Conservation (phyloP, 441 rosid species). For the Croton laevigatus region DNA sequence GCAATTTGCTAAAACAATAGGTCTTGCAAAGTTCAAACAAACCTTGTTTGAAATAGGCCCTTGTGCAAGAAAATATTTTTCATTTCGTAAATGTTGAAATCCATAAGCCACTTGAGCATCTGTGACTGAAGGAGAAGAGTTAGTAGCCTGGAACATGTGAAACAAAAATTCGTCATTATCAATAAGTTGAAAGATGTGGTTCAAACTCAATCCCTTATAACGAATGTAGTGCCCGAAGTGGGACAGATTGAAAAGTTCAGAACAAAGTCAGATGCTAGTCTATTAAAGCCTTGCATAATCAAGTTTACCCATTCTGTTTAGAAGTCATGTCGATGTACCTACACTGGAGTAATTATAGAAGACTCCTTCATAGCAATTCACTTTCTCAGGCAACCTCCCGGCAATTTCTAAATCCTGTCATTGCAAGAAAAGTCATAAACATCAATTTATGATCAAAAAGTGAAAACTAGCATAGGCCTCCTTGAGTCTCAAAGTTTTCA, state of each 20-base stretch:
- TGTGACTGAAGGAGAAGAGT: constrained; percentile 56
- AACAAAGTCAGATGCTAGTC: not conserved
- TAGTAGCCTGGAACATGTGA: constrained; percentile 12
- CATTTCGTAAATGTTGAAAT: constrained; percentile 88
- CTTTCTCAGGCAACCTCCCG: constrained; percentile 57
- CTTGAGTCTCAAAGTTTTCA: constrained; percentile 9
- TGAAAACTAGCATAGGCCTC: not conserved
- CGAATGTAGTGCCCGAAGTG: too few species aligned
- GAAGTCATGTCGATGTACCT: constrained; percentile 38
- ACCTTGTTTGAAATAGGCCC: constrained; percentile 96
- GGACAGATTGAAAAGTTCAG: not conserved
- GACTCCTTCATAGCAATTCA: constrained; percentile 69
- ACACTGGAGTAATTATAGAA: constrained; percentile 91
- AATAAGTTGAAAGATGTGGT: not conserved
- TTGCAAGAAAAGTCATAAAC: constrained; percentile 19
- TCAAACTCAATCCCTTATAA: too few species aligned
- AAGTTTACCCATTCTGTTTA: not conserved
- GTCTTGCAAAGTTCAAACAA: constrained; percentile 4
- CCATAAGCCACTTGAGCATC: constrained; percentile 98
- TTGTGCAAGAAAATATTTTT: constrained; percentile 88
- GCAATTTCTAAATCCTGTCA: constrained; percentile 59
- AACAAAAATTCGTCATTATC: constrained; percentile 1
- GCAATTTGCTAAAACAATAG: not conserved
- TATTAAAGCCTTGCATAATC: not conserved
- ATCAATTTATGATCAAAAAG: constrained; percentile 5